A percentile compares a stretch with the other conserved stretches of the same genome.
Conservation (phyloP, 768 basidiomycete species). For the Hortiboletus flavorubellus region DNA sequence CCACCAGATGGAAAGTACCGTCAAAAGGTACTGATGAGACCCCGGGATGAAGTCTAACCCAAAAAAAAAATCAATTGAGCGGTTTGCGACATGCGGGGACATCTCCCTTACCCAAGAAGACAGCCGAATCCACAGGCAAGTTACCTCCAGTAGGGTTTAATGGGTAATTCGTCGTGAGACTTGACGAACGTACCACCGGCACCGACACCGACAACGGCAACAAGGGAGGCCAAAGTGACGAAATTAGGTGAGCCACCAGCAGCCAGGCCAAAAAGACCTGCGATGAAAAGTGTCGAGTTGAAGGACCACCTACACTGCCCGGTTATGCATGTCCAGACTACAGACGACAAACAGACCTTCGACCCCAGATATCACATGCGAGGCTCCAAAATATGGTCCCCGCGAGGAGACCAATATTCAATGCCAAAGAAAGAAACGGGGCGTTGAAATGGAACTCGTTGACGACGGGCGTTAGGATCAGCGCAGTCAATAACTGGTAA, state of each 20-base stretch:
- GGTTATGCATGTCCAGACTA: not conserved
- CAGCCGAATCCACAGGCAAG: conserved; percentile 51
- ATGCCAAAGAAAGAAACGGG: conserved; percentile 49
- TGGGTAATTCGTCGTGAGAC: not conserved
- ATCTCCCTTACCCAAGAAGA: conserved; percentile 42
- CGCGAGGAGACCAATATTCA: conserved; percentile 51
- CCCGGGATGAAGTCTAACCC: conserved; percentile 46
- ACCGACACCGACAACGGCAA: conserved; percentile 45
- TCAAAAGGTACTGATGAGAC: conserved; percentile 56
- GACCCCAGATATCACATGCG: conserved; percentile 51
- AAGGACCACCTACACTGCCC: conserved; percentile 40
- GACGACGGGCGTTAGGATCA: conserved; percentile 46
- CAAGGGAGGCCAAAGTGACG: conserved; percentile 44
- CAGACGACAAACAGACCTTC: conserved; percentile 31
- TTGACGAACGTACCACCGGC: conserved; percentile 39
- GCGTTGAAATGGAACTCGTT: conserved; percentile 47
- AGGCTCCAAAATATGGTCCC: conserved; percentile 49
- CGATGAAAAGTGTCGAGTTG: conserved; percentile 53
- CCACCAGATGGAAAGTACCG: conserved; percentile 59
- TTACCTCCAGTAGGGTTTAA: conserved; percentile 36
- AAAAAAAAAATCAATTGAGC: conserved; percentile 8
- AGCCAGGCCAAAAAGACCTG: conserved; percentile 50
- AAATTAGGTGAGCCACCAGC: conserved; percentile 48
- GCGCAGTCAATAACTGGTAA: conserved; percentile 37
- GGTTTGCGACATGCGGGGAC: not conserved